These are phyloP conservation scores for Quercus variabilis DNA, from an alignment of 306 rosid genomes.

Conservation along the genomic window DNA sequence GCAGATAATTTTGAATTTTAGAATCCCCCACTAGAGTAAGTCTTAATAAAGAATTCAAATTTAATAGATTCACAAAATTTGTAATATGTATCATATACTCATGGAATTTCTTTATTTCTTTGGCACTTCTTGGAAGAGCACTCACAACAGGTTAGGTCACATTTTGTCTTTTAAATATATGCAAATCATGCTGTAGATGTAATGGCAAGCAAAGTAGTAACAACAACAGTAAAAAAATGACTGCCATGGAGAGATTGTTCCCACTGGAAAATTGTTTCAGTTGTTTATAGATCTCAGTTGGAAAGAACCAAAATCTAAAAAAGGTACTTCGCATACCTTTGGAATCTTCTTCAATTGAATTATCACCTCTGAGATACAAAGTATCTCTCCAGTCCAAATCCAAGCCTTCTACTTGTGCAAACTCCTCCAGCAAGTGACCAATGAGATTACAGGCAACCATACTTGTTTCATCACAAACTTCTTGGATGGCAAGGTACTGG, in stretches of 20 bases:
- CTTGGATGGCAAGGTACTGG: constrained; percentile 63
- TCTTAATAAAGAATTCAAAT: background rate
- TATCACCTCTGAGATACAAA: constrained; percentile 36
- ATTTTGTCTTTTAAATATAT: background rate
- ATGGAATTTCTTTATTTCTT: background rate
- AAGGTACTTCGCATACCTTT: constrained; percentile 42
- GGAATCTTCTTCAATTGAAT: constrained; percentile 32
- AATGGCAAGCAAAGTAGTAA: background rate
- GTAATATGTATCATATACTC: background rate
- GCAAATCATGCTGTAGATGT: background rate
- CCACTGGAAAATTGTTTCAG: background rate
- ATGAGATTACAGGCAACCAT: constrained; percentile 59
- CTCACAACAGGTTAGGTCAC: background rate
- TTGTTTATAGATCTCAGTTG: background rate
- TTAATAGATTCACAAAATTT: background rate
- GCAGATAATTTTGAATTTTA: background rate
- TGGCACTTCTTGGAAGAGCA: background rate
- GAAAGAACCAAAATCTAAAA: background rate
- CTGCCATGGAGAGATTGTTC: background rate
- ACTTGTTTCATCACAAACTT: constrained; percentile 73
- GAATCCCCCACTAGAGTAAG: background rate
- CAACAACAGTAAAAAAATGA: background rate
- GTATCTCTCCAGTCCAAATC: constrained; percentile 32
- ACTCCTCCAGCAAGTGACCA: constrained; percentile 56
- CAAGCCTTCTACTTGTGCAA: constrained; percentile 42